Evolutionary conservation across 352 stramenopile species (phyloP).

Genomic region (Pythium brassicae): DNA sequence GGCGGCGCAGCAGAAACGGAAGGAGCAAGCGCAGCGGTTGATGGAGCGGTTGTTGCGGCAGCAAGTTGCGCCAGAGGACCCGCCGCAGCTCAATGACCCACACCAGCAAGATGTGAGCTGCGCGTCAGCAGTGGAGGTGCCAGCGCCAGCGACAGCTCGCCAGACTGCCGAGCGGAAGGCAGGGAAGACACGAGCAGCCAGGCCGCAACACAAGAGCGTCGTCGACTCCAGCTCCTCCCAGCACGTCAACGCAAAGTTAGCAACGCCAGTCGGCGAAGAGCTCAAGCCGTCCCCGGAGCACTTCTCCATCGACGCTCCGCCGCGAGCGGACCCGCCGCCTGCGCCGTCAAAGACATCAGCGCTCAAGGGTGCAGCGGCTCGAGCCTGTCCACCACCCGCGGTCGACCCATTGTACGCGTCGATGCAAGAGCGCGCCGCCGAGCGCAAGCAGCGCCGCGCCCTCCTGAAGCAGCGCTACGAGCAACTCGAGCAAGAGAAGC

Average conservation of each 20-base stretch:
- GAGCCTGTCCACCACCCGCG: background rate
- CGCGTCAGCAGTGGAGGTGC: background rate
- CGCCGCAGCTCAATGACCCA: no score
- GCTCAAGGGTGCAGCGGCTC: background rate
- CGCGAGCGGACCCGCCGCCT: background rate
- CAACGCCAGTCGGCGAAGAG: background rate
- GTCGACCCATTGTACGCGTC: constrained; percentile 41
- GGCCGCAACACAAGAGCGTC: background rate
- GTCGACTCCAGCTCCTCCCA: background rate
- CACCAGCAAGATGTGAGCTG: background rate
- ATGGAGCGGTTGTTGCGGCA: constrained; percentile 33
- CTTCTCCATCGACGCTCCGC: background rate
- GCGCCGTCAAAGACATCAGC: background rate
- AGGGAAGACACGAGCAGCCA: background rate
- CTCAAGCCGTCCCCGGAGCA: background rate
- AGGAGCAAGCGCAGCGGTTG: constrained; percentile 30
- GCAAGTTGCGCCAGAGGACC: constrained; percentile 2
- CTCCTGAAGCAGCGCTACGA: constrained; percentile 50
- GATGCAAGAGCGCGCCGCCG: constrained; percentile 50
- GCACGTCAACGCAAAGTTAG: background rate
- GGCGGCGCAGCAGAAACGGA: constrained; percentile 20
- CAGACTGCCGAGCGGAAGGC: background rate
- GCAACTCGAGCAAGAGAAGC: constrained; percentile 42
- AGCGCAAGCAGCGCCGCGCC: constrained; percentile 54
- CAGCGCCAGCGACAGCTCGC: background rate